These are phyloP conservation scores for Sungouiozyma intestinalis DNA, from an alignment of 805 yeast genomes.

Conservation along the genomic window DNA sequence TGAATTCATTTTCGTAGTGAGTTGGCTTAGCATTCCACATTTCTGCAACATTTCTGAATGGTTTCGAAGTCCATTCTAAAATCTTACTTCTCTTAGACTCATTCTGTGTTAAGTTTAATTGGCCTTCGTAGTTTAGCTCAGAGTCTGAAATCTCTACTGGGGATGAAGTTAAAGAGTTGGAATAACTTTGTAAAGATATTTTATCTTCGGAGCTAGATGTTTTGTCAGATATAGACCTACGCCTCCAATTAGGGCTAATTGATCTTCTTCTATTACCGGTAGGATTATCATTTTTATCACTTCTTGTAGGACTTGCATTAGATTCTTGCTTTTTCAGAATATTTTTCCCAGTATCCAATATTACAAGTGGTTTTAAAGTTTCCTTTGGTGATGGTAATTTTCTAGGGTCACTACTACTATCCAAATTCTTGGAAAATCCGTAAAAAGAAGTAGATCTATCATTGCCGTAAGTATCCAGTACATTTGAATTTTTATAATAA, in stretches of 20 bases:
- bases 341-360: background rate
- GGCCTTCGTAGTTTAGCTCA: background rate
- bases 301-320: no score
- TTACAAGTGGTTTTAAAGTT: background rate
- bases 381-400: background rate
- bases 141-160: conserved; percentile 1
- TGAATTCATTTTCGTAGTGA: conserved; percentile 42
- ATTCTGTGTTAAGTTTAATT: background rate
- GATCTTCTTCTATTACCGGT: background rate
- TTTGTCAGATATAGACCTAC: background rate
- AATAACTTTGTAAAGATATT: background rate
- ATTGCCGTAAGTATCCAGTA: background rate
- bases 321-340: background rate
- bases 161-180: background rate
- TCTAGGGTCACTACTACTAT: background rate
- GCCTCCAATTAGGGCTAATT: background rate
- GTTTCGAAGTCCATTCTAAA: conserved; percentile 11
- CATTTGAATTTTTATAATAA: conserved; percentile 2
- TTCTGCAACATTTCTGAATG: conserved; percentile 15
- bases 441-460: background rate
- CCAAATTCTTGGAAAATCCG: background rate
- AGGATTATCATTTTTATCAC: background rate
- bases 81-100: conserved; percentile 2
- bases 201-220: background rate
- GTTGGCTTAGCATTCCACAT: conserved; percentile 53